Percentiles rank a stretch among this genome's conserved stretches.
phyloP scores from a whole-genome alignment of 352 stramenopile species.

The Pythium volutum region DNA sequence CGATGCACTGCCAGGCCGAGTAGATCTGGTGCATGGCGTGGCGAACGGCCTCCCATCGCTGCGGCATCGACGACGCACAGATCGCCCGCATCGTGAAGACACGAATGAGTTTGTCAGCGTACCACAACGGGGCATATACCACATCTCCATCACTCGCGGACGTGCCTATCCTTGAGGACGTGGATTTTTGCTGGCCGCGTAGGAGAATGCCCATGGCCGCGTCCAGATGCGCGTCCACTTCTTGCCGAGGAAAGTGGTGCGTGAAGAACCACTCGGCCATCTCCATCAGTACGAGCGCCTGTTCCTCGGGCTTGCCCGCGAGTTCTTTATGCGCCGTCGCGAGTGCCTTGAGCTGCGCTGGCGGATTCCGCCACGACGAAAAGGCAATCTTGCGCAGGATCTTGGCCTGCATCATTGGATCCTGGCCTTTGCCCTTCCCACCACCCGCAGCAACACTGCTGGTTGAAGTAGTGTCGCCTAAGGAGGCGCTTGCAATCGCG shows the following conservation, averaged over 20 bases:
- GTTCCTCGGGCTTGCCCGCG: constrained; percentile 54
- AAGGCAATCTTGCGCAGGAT: constrained; percentile 69
- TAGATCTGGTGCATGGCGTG: constrained; percentile 46
- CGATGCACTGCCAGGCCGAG: constrained; percentile 47
- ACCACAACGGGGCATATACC: constrained; percentile 45
- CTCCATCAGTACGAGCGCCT: constrained; percentile 65
- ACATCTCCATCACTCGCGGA: background rate
- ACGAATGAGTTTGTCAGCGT: constrained; percentile 55
- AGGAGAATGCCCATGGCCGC: constrained; percentile 44
- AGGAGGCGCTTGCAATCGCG: constrained; percentile 57
- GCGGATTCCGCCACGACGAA: constrained; percentile 53
- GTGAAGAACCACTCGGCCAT: constrained; percentile 86
- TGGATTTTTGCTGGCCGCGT: constrained; percentile 24
- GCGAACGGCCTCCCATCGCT: constrained; percentile 35
- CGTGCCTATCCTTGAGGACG: background rate
- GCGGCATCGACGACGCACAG: constrained; percentile 24
- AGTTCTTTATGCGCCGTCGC: constrained; percentile 57
- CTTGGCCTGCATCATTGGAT: constrained; percentile 50
- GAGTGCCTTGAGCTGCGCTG: constrained; percentile 54
- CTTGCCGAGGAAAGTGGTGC: constrained; percentile 55
- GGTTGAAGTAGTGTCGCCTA: constrained; percentile 30
- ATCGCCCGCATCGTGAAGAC: constrained; percentile 48
- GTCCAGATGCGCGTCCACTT: constrained; percentile 56
- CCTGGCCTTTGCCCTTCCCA: constrained; percentile 36
- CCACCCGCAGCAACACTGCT: constrained; percentile 5